Evolutionary conservation across 2,329 filamentous ascomycete species (phyloP), one percentile per base, ranked within the genome.

Genomic region (Gnomoniopsis smithogilvyi): DNA sequence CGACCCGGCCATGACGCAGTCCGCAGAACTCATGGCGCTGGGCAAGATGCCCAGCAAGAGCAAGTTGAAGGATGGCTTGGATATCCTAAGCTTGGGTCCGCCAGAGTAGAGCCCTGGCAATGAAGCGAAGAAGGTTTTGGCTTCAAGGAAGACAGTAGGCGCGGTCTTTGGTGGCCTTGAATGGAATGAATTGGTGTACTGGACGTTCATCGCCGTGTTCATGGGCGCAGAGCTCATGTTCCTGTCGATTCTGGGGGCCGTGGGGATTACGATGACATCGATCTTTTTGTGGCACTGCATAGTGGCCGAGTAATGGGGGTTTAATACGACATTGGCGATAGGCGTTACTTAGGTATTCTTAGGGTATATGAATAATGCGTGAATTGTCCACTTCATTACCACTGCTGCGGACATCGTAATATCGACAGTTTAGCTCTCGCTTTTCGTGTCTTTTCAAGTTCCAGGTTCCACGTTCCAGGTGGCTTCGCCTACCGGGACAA

Each of bases 1-100:
- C 76, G 95, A 99, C 72, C 95, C 95, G 0, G 84, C 90, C 58
- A 92, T 96, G 89, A 76, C 77, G 1, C 91, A 97, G 76, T 83
- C 83, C 54, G 89, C 90, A 1, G 91, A 96, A 78, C 76, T 98
- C 75, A 96, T 98, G 91, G 81, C 88, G 61, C 78, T 85, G 64
- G 85, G 85, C 41, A 90, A 86, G 73, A 96, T 98, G 92, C 88
- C 90, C 1, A 80, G 77, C 56, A 97, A 96, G 85, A 85, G 78
- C 63, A 84, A 96, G 69, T 75, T 98, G 51, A 74, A 88, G 70
- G 81, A 79, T 53, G 90, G 89, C 0, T 64, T 80, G 47, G 81
- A 85, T 62, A 73, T 85, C 7, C 62, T 82, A 64, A 76, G 69
- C 47, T 63, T 80, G 17, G 76, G 75, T 1, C 64, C 70, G 2